Evolutionary conservation across 148 eudicot species (phyloP).

Genomic region (Silene conica): DNA sequence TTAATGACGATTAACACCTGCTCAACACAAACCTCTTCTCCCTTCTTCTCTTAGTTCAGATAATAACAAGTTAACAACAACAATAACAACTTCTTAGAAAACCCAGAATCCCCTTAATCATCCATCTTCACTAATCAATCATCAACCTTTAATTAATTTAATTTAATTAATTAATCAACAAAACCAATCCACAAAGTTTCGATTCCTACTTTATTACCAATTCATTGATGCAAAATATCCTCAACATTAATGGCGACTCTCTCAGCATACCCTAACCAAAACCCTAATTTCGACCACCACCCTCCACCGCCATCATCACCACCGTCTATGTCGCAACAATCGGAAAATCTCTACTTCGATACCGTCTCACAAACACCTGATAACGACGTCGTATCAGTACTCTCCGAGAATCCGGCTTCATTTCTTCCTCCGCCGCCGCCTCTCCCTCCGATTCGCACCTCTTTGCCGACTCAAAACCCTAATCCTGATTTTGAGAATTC

Average conservation of each 20-base stretch:
- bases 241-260: constrained; percentile 3
- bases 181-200: too few species aligned
- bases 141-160: too few species aligned
- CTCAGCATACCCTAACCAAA: constrained; percentile 8
- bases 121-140: too few species aligned
- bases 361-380: background rate
- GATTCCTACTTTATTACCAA: too few species aligned
- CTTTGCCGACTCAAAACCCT: constrained; percentile 23
- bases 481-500: constrained; percentile 24
- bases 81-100: too few species aligned
- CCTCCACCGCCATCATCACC: constrained; percentile 5
- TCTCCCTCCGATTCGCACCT: constrained; percentile 28
- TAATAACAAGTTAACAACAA: too few species aligned
- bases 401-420: background rate
- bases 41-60: too few species aligned
- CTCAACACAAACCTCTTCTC: too few species aligned
- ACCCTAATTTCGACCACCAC: constrained; percentile 16
- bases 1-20: too few species aligned
- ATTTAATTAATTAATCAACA: too few species aligned
- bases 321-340: constrained; percentile 29
- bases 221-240: background rate
- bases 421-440: constrained; percentile 21
- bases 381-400: constrained; percentile 1
- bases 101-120: too few species aligned
- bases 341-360: constrained; percentile 26